A percentile compares a stretch with the other conserved stretches of the same genome.
Evolutionary conservation across 495 filamentous ascomycete species (phyloP).

Genomic region (Hyaloscypha bicolor): DNA sequence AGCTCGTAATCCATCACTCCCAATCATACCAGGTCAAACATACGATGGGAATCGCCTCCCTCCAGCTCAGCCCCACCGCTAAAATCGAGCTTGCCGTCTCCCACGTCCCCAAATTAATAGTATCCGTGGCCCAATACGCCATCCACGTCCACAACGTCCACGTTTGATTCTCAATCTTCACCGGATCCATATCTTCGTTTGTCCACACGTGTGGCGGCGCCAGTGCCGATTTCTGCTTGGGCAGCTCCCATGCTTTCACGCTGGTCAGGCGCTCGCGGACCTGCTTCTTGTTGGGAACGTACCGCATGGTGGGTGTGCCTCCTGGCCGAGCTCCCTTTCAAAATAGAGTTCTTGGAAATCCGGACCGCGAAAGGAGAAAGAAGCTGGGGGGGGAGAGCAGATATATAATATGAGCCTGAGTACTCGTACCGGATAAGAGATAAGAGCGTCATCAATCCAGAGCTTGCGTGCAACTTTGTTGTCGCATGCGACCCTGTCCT

Average conservation of each 20-base stretch:
- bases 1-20: neutral
- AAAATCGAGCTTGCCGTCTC: conserved; percentile 62
- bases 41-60: conserved; percentile 59
- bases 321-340: neutral
- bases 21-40: neutral
- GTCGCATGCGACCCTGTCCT: neutral
- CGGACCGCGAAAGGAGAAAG: neutral
- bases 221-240: conserved; percentile 50
- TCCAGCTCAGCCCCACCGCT: conserved; percentile 63
- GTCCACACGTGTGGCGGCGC: conserved; percentile 53
- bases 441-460: neutral
- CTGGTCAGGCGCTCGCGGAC: conserved; percentile 42
- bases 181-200: conserved; percentile 48
- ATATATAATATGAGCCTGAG: neutral
- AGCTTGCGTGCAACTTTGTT: neutral
- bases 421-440: neutral
- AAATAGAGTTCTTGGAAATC: neutral
- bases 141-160: conserved; percentile 49
- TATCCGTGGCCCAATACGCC: conserved; percentile 68
- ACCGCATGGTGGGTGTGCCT: conserved; percentile 16
- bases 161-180: conserved; percentile 49
- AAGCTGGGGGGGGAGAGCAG: neutral
- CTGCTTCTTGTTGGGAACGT: conserved; percentile 30
- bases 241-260: conserved; percentile 48
- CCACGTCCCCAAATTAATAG: conserved; percentile 64